Evolutionary conservation across 495 filamentous ascomycete genomes (phyloP).

Genomic region (Aspergillus coremiiformis): DNA sequence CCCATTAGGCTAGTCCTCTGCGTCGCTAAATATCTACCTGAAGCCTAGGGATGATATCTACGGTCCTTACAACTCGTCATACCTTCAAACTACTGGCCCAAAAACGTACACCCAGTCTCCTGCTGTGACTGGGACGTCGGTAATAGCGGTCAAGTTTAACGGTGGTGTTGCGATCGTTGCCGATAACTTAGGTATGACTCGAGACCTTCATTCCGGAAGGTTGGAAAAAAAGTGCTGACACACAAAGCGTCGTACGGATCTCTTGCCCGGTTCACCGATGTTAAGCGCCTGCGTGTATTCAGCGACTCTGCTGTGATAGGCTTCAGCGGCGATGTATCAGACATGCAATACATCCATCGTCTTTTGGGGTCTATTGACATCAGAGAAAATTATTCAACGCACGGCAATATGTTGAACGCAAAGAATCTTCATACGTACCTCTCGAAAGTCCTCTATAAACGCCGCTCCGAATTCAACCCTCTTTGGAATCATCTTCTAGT

Average conservation of each 20-base stretch:
- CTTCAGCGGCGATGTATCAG: conserved; percentile 90
- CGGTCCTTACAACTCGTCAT: conserved; percentile 81
- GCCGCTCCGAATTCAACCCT: conserved; percentile 91
- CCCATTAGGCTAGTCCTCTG: conserved; percentile 7
- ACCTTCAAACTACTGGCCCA: conserved; percentile 62
- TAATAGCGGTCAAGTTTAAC: conserved; percentile 88
- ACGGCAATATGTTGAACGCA: conserved; percentile 62
- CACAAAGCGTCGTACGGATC: conserved; percentile 87
- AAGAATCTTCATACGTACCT: conserved; percentile 94
- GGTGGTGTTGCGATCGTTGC: conserved; percentile 94
- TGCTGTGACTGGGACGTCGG: conserved; percentile 92
- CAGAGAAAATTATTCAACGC: conserved; percentile 72
- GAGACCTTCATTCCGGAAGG: neutral
- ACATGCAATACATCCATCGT: conserved; percentile 97
- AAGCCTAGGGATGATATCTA: conserved; percentile 95
- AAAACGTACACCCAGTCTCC: conserved; percentile 84
- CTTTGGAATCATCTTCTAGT: conserved; percentile 94
- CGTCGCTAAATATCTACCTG: conserved; percentile 20
- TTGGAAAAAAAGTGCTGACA: neutral
- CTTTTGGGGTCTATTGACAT: conserved; percentile 78
- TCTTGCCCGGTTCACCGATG: conserved; percentile 90
- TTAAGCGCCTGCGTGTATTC: conserved; percentile 82
- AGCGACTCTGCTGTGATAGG: conserved; percentile 64
- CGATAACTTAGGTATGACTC: conserved; percentile 77
- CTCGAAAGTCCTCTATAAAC: conserved; percentile 86